phyloP scores from a whole-genome alignment of 2,329 filamentous ascomycete species.

The Ophiostoma piceae region DNA sequence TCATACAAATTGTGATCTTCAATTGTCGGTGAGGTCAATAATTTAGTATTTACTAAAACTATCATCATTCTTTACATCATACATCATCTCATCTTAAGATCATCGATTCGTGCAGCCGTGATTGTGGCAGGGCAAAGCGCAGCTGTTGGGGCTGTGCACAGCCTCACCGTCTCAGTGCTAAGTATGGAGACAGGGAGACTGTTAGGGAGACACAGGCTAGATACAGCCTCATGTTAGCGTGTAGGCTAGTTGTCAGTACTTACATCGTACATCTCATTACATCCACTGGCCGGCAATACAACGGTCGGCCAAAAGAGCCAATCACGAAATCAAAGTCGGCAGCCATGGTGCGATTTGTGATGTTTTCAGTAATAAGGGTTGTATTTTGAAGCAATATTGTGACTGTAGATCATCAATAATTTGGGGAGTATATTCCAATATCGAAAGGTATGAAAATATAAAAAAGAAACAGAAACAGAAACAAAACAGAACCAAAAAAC shows the following conservation, averaged over 20 bases:
- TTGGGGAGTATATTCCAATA: not conserved
- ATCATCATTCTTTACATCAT: not conserved
- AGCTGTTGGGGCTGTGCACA: slow-evolving; percentile 13
- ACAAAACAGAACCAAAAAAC: not conserved
- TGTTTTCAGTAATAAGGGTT: not conserved
- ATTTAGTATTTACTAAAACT: not conserved
- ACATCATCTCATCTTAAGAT: not conserved
- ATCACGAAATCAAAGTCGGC: not conserved
- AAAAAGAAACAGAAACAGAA: not conserved
- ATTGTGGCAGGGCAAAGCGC: slow-evolving; percentile 7
- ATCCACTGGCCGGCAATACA: too few species aligned
- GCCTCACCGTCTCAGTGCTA: not conserved
- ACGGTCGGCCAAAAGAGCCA: not conserved
- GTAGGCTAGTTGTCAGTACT: not conserved
- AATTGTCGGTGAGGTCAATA: not conserved
- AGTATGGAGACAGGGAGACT: not conserved
- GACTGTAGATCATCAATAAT: not conserved
- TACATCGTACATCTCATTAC: too few species aligned
- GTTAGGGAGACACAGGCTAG: not conserved
- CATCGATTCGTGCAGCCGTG: not conserved
- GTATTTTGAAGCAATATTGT: not conserved
- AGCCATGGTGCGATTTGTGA: not conserved
- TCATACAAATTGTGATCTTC: not conserved
- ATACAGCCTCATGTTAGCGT: not conserved
- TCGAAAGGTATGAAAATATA: not conserved